A percentile compares a stretch with the other conserved stretches of the same genome.
Conservation (phyloP, 2,329 filamentous ascomycete genomes). For the Acarospora socialis region DNA sequence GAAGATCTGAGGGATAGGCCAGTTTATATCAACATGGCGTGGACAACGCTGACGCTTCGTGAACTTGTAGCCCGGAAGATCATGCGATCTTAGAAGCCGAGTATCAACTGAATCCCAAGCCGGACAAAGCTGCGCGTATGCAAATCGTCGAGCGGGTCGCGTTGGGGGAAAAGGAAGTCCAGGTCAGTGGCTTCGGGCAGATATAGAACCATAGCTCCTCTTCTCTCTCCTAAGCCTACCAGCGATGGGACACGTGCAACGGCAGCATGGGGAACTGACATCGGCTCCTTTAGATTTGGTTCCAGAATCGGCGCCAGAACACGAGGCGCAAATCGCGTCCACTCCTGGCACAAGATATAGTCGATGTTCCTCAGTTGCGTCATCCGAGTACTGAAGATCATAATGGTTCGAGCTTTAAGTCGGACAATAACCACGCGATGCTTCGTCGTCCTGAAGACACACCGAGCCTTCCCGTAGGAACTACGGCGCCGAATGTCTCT, state of each 20-base stretch:
- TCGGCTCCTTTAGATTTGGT: constrained; percentile 64
- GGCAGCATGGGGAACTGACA: constrained; percentile 16
- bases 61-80: constrained; percentile 56
- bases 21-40: too few species aligned
- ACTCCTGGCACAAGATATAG: constrained; percentile 62
- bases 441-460: too few species aligned
- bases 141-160: constrained; percentile 75
- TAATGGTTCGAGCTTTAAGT: too few species aligned
- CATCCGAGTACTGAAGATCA: too few species aligned
- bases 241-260: constrained; percentile 8
- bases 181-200: constrained; percentile 45
- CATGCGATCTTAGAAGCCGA: constrained; percentile 77
- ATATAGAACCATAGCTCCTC: constrained; percentile 1
- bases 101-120: constrained; percentile 73
- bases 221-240: constrained; percentile 3
- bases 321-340: constrained; percentile 80
- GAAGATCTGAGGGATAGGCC: too few species aligned
- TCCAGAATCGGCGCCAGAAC: constrained; percentile 89
- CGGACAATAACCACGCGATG: too few species aligned
- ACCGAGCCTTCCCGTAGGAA: too few species aligned
- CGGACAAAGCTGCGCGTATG: constrained; percentile 75
- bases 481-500: too few species aligned
- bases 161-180: constrained; percentile 88
- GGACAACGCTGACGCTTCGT: background rate
- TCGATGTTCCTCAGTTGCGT: too few species aligned